phyloP scores from a whole-genome alignment of 257 asterid species.

The Cinchona pubescens region DNA sequence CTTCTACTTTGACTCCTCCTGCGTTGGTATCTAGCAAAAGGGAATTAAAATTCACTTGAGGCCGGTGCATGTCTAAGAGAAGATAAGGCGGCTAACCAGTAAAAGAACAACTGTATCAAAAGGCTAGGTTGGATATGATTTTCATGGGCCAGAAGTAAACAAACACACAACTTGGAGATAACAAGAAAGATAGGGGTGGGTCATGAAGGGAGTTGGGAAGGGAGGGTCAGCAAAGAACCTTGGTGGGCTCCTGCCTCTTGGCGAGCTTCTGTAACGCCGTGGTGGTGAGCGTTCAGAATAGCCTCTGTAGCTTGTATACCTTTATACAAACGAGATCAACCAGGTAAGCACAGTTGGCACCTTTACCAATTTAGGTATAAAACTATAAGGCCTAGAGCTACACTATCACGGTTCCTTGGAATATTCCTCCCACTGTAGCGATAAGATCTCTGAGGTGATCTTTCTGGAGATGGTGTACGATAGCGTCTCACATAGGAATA shows the following conservation, averaged over 20 bases:
- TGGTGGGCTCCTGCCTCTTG: conserved; percentile 85
- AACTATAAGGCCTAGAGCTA: conserved; percentile 22
- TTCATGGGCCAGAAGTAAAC: neutral
- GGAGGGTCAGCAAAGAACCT: conserved; percentile 44
- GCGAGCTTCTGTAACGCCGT: conserved; percentile 60
- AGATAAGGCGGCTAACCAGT: neutral
- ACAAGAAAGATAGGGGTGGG: neutral
- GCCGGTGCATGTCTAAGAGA: neutral
- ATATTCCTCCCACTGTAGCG: conserved; percentile 67
- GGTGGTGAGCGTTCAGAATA: conserved; percentile 64
- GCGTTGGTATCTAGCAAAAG: conserved; percentile 47
- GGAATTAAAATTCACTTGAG: neutral
- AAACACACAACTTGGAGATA: neutral
- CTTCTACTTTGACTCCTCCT: conserved; percentile 71
- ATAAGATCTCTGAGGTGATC: conserved; percentile 59
- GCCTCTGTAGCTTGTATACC: conserved; percentile 70
- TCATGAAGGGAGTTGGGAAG: neutral
- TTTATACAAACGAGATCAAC: conserved; percentile 19
- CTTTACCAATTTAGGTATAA: neutral
- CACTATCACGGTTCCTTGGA: conserved; percentile 72
- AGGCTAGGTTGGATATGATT: neutral
- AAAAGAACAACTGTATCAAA: neutral
- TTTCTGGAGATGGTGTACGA: conserved; percentile 95
- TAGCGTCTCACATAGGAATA: conserved; percentile 84
- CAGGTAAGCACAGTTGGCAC: neutral